Conservation (phyloP, 176 grass and related monocot genomes). For the Areca catechu region DNA sequence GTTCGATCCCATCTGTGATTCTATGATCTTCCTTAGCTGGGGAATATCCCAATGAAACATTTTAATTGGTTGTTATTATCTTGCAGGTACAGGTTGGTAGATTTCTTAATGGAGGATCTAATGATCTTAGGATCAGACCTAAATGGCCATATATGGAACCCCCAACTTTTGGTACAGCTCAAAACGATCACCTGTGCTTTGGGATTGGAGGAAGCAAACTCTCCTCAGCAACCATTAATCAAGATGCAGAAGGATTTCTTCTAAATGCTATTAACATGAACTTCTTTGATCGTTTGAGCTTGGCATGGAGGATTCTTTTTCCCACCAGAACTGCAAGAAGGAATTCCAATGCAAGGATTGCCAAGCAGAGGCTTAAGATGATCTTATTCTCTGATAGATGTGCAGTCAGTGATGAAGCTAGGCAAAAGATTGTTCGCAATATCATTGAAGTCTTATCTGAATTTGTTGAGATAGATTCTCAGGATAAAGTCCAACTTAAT, state of each 20-base stretch:
- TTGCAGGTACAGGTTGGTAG: conserved; percentile 27
- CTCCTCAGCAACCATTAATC: conserved; percentile 30
- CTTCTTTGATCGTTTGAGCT: conserved; percentile 63
- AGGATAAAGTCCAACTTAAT: conserved; percentile 86
- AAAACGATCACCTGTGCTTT: conserved; percentile 3
- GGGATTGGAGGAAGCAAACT: conserved; percentile 35
- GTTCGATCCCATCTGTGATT: too few species aligned
- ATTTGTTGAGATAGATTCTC: conserved; percentile 88
- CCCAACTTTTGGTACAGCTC: conserved; percentile 5
- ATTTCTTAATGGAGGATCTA: conserved; percentile 27
- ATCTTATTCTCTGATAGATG: conserved; percentile 91
- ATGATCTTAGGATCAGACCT: conserved; percentile 26
- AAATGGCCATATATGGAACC: conserved; percentile 20
- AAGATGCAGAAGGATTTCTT: conserved; percentile 62
- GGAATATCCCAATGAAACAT: too few species aligned
- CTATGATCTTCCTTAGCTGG: too few species aligned
- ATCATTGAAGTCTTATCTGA: conserved; percentile 60
- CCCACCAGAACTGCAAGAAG: conserved; percentile 38
- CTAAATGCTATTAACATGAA: conserved; percentile 54
- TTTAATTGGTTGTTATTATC: not conserved
- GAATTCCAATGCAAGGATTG: conserved; percentile 80
- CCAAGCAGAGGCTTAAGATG: conserved; percentile 96
- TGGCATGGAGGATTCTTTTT: conserved; percentile 85
- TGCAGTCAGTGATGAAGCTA: conserved; percentile 82
- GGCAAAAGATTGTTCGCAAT: conserved; percentile 83